phyloP scores from a whole-genome alignment of 179 eudicot species.

The Heliamphora pulchella region DNA sequence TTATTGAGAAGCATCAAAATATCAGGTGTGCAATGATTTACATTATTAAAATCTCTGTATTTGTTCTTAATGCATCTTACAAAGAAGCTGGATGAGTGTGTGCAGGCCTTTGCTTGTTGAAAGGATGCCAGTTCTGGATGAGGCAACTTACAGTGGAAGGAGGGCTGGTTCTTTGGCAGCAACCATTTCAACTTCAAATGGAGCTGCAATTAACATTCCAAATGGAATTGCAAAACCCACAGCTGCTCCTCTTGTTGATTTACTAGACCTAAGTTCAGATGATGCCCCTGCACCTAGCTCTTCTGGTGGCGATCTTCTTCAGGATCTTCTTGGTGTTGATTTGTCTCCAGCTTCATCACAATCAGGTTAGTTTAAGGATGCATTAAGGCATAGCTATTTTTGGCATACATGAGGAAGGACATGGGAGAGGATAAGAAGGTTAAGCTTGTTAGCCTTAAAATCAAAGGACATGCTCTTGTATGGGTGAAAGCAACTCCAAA shows the following conservation, averaged over 20 bases:
- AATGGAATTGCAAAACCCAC: slow-evolving; percentile 67
- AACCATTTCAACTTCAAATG: slow-evolving; percentile 52
- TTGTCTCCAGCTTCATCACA: slow-evolving; percentile 49
- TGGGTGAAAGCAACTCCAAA: too few species aligned
- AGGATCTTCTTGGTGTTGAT: slow-evolving; percentile 88
- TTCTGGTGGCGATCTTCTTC: slow-evolving; percentile 76
- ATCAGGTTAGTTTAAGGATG: slow-evolving; percentile 45
- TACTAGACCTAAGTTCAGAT: slow-evolving; percentile 81
- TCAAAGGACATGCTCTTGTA: too few species aligned
- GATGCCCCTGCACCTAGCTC: slow-evolving; percentile 68
- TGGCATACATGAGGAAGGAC: background rate
- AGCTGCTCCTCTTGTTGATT: slow-evolving; percentile 88
- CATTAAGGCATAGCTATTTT: background rate
- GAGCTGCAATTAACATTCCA: slow-evolving; percentile 60
- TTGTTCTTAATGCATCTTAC: slow-evolving; percentile 13
- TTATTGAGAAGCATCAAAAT: slow-evolving; percentile 78
- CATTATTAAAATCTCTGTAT: background rate
- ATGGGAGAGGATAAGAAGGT: too few species aligned
- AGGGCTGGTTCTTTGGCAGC: slow-evolving; percentile 70
- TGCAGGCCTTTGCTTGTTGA: slow-evolving; percentile 78
- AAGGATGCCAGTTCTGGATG: slow-evolving; percentile 97
- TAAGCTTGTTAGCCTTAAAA: too few species aligned
- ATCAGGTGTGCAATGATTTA: slow-evolving; percentile 44
- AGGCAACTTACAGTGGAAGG: slow-evolving; percentile 75
- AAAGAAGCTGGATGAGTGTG: slow-evolving; percentile 22